Base-by-base conservation (phyloP, 2,329 filamentous ascomycete genomes). In the Incumbomyces delicatus region DNA sequence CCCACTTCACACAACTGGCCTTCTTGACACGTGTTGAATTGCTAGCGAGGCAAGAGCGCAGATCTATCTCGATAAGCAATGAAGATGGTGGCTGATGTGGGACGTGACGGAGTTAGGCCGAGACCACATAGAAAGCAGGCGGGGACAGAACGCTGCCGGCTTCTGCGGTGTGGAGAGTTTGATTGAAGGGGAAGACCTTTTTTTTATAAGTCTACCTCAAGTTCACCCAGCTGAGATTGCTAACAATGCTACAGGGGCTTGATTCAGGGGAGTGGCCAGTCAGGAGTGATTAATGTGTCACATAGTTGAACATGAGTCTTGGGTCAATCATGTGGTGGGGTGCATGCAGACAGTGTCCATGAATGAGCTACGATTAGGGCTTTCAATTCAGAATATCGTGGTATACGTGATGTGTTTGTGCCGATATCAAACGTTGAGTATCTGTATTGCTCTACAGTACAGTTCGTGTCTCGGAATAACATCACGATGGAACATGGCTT, bases 151-250 rank as follows among this genome's bases (percentile, higher is more conserved):
- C 30, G 50, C 48, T 44, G 48, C 44, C 51, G 54, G 54, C 49
- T 43, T 46, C 49, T 53, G n/a, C 17, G 33, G 34, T n/a, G 17
- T 14, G 35, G 10, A 37, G 52, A 49, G 51, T 29, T 51, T 43
- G 49, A 44, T 49, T 50, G 49, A 45, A 36, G 38, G 50, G 41
- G 43, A 20, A 42, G 35, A 32, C 33, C 30, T 38, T 45, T 42
- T 37, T 36, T 50, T 55, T 53, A 59, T 63, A 57, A 53, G 53
- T 57, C 34, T 44, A 17, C 36, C 50, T 30, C n/a, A n/a, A n/a
- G 13, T n/a, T 27, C 20, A 18, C 13, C 17, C 22, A 29, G 33
- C 41, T 44, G 40, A 38, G 41, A 48, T 14, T 37, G 42, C 42
- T 45, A 45, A 45, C 27, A 33, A 38, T 45, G 22, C 42, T 38